These are phyloP conservation scores for Thyridium curvatum DNA, from an alignment of 2,329 filamentous ascomycete genomes.

Conservation along the genomic window DNA sequence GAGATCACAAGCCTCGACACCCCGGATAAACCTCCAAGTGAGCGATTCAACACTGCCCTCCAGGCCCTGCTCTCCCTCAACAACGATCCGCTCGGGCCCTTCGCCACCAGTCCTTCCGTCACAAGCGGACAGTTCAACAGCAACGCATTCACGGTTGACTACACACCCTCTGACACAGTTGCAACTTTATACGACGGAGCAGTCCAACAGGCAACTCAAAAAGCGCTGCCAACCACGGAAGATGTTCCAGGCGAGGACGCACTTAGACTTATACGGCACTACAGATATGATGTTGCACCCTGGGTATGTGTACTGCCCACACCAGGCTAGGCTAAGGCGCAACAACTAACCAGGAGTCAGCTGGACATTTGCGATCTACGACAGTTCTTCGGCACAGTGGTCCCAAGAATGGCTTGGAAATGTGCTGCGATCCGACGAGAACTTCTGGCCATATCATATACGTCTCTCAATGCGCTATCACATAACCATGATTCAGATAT, in stretches of 20 bases:
- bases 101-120: neutral
- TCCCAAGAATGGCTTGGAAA: slow-evolving; percentile 20
- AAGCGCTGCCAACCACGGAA: neutral
- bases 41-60: slow-evolving; percentile 24
- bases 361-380: slow-evolving; percentile 34
- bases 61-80: slow-evolving; percentile 26
- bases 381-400: slow-evolving; percentile 31
- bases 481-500: too few species aligned
- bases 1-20: neutral
- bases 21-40: slow-evolving; percentile 2
- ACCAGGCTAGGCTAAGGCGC: neutral
- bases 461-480: neutral
- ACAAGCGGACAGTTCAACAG: neutral
- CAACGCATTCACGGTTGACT: neutral
- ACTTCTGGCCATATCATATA: slow-evolving; percentile 13
- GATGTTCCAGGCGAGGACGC: slow-evolving; percentile 7
- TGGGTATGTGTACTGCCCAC: slow-evolving; percentile 25
- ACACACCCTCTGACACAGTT: neutral
- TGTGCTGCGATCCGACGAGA: slow-evolving; percentile 16
- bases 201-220: neutral
- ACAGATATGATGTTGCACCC: slow-evolving; percentile 35
- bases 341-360: slow-evolving; percentile 13
- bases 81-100: slow-evolving; percentile 1
- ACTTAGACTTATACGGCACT: slow-evolving; percentile 30
- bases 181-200: neutral